These are phyloP conservation scores for Aureobasidium sp. DNA, from an alignment of 2,329 filamentous ascomycete species.

Conservation along the genomic window DNA sequence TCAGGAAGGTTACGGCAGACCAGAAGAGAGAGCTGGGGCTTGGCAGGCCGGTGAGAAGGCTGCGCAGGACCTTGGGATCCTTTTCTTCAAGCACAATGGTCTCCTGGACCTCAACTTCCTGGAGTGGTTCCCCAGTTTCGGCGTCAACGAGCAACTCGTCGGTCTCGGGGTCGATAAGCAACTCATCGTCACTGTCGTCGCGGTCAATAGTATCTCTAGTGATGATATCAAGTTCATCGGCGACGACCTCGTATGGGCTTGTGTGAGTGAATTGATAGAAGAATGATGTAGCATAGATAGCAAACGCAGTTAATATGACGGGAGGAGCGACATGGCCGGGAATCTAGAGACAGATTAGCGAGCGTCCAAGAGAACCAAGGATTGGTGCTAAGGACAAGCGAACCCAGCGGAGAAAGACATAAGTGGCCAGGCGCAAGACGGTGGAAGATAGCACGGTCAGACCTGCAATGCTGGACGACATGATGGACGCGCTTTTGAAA, in stretches of 20 bases:
- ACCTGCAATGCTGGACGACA: slow-evolving; percentile 11
- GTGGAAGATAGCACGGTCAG: slow-evolving; percentile 31
- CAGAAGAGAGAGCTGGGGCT: slow-evolving; percentile 72
- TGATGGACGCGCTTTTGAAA: slow-evolving; percentile 3
- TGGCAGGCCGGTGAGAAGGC: slow-evolving; percentile 80
- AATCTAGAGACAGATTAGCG: slow-evolving; percentile 30
- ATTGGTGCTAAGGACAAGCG: slow-evolving; percentile 25
- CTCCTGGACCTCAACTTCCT: slow-evolving; percentile 68
- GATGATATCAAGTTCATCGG: slow-evolving; percentile 40
- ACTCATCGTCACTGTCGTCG: slow-evolving; percentile 30
- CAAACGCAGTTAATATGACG: slow-evolving; percentile 41
- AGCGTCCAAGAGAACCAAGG: slow-evolving; percentile 8
- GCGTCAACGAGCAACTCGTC: slow-evolving; percentile 39
- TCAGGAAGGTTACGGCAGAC: slow-evolving; percentile 69
- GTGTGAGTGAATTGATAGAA: slow-evolving; percentile 34
- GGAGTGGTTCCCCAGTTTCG: slow-evolving; percentile 38
- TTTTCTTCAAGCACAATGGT: slow-evolving; percentile 66
- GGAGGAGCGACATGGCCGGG: slow-evolving; percentile 40
- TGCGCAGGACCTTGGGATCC: slow-evolving; percentile 63
- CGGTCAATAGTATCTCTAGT: slow-evolving; percentile 43
- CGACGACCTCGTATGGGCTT: slow-evolving; percentile 34
- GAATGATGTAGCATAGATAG: slow-evolving; percentile 50
- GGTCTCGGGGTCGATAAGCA: slow-evolving; percentile 43
- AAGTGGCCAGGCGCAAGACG: slow-evolving; percentile 31
- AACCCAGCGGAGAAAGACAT: slow-evolving; percentile 42